These are phyloP conservation scores for Mycena crocata DNA, from an alignment of 768 basidiomycete species.

Conservation along the genomic window DNA sequence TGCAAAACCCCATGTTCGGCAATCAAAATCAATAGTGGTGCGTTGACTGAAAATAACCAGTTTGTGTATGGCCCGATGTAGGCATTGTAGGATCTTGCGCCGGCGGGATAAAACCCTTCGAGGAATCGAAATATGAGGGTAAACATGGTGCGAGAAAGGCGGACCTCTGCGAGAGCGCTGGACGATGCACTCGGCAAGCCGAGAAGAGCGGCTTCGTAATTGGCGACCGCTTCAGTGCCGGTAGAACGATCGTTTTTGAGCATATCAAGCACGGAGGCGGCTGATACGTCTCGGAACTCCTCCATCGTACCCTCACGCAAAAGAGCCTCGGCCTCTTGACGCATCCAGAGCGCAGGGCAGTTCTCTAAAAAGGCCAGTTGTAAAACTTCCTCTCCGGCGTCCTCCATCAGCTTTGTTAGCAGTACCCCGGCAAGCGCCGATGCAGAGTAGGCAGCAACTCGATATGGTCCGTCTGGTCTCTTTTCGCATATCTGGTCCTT, in stretches of 20 bases:
- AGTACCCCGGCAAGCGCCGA: constrained; percentile 7
- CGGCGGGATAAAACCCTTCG: constrained; percentile 11
- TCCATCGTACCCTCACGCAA: background rate
- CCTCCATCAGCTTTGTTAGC: constrained; percentile 19
- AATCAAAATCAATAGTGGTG: constrained; percentile 8
- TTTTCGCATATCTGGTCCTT: background rate
- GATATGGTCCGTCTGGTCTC: constrained; percentile 23
- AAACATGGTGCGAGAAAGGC: background rate
- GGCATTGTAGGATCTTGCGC: constrained; percentile 8
- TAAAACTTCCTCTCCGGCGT: constrained; percentile 10
- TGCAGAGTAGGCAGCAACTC: constrained; percentile 15
- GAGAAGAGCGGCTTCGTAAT: background rate
- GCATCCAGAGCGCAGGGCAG: constrained; percentile 1
- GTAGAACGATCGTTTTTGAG: background rate
- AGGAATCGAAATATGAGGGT: constrained; percentile 19
- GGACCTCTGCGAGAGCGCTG: background rate
- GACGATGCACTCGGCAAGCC: background rate
- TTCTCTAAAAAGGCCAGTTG: constrained; percentile 15
- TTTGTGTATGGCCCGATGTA: constrained; percentile 9
- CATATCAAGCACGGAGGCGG: background rate
- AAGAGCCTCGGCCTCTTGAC: background rate
- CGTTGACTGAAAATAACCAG: constrained; percentile 22
- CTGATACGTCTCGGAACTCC: background rate
- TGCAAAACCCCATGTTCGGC: constrained; percentile 8
- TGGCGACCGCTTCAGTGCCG: background rate